A percentile compares a stretch with the other conserved stretches of the same genome.
phyloP scores from a whole-genome alignment of 495 filamentous ascomycete genomes.

The Tuber microsphaerosporum region DNA sequence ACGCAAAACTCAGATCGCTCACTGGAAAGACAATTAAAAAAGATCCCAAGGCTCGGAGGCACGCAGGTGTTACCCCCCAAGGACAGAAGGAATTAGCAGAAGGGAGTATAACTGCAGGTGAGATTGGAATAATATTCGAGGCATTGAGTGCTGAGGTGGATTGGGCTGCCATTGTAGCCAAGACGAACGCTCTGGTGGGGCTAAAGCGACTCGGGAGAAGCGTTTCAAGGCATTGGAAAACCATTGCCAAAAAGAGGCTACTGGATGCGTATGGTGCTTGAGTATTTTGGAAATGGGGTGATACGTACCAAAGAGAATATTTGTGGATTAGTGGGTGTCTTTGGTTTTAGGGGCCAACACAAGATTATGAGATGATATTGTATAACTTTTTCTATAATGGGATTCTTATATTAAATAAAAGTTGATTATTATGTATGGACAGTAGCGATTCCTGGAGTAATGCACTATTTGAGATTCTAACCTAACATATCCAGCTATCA shows the following conservation, averaged over 20 bases:
- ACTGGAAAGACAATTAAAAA: background rate
- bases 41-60: background rate
- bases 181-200: background rate
- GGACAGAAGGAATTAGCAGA: background rate
- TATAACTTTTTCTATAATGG: background rate
- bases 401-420: background rate
- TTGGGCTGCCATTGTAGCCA: background rate
- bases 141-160: background rate
- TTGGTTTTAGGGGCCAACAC: background rate
- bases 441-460: background rate
- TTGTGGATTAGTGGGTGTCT: background rate
- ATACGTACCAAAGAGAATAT: background rate
- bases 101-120: constrained; percentile 3
- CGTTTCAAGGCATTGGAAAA: constrained; percentile 2
- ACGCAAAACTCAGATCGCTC: background rate
- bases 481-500: background rate
- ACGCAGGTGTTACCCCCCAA: background rate
- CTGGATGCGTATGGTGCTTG: background rate
- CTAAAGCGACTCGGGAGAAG: background rate
- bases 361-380: background rate
- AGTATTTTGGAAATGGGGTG: background rate
- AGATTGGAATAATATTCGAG: background rate
- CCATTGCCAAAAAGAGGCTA: background rate
- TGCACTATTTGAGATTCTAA: background rate
- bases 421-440: background rate